Conservation (phyloP, 202 grass and related monocot species). For the Saccharum hybrid region DNA sequence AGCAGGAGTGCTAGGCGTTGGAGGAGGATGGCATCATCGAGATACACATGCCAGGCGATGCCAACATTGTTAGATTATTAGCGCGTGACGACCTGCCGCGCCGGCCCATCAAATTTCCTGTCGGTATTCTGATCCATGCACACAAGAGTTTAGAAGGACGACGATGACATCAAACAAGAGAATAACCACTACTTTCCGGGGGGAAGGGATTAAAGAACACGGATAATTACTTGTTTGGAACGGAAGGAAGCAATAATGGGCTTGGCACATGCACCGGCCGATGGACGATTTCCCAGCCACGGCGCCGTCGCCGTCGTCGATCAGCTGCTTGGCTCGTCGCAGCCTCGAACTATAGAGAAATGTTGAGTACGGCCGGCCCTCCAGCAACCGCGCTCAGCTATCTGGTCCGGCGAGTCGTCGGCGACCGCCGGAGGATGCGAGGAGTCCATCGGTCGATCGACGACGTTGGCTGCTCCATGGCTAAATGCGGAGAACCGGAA, state of each 20-base stretch:
- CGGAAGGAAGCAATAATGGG: not conserved
- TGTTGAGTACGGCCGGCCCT: not conserved
- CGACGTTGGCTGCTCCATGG: not conserved
- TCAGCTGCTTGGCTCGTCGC: not conserved
- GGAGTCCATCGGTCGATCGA: not conserved
- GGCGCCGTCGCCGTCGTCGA: not conserved
- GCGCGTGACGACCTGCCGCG: too few relatives aligned
- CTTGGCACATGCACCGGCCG: not conserved
- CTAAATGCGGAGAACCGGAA: constrained; percentile 22
- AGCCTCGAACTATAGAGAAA: not conserved
- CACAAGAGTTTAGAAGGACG: not conserved
- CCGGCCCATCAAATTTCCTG: not conserved
- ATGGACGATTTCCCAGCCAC: not conserved
- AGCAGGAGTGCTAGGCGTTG: not conserved
- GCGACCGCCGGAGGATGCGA: not conserved
- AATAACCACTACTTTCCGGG: not conserved
- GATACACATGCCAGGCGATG: not conserved
- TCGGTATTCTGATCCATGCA: not conserved
- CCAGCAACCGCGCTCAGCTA: not conserved
- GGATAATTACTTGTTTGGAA: not conserved
- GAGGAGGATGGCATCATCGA: not conserved
- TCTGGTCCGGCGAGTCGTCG: not conserved
- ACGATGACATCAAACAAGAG: not conserved
- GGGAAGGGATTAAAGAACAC: not conserved
- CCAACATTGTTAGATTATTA: not conserved